A percentile compares a stretch with the other conserved stretches of the same genome.
Evolutionary conservation across 164 flowering plant genomes (phyloP).

Genomic region (Vitis rotundifolia): DNA sequence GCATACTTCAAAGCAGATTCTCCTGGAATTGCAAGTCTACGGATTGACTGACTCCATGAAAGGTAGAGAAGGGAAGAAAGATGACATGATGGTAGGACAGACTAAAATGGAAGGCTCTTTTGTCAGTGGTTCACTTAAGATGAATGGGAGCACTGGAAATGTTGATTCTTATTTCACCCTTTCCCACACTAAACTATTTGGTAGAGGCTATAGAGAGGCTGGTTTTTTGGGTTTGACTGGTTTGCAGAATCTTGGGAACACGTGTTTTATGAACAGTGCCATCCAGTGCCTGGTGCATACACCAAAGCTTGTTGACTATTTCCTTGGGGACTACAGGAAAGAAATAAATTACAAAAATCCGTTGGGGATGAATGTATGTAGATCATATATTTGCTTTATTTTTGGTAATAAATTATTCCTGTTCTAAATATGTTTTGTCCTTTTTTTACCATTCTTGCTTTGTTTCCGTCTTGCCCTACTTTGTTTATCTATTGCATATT

Average conservation of each 20-base stretch:
- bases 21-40: constrained; percentile 71
- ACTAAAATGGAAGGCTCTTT: constrained; percentile 24
- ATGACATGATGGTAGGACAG: constrained; percentile 25
- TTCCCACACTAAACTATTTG: constrained; percentile 8
- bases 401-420: too few species aligned
- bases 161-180: constrained; percentile 14
- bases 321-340: constrained; percentile 59
- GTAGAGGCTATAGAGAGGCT: constrained; percentile 22
- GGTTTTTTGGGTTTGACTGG: constrained; percentile 69
- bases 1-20: constrained; percentile 36
- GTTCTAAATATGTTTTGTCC: not conserved
- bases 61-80: constrained; percentile 41
- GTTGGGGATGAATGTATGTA: constrained; percentile 61
- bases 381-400: not conserved
- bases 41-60: constrained; percentile 53
- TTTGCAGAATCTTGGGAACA: constrained; percentile 75
- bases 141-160: constrained; percentile 46
- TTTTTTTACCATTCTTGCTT: not conserved
- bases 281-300: constrained; percentile 83
- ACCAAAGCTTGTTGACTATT: constrained; percentile 68
- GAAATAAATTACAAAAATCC: constrained; percentile 67
- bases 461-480: constrained; percentile 2
- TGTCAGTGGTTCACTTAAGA: constrained; percentile 28
- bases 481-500: constrained; percentile 10
- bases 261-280: constrained; percentile 89